Evolutionary conservation across 2,329 filamentous ascomycete genomes (phyloP).

Genomic region (Fusarium sp.): DNA sequence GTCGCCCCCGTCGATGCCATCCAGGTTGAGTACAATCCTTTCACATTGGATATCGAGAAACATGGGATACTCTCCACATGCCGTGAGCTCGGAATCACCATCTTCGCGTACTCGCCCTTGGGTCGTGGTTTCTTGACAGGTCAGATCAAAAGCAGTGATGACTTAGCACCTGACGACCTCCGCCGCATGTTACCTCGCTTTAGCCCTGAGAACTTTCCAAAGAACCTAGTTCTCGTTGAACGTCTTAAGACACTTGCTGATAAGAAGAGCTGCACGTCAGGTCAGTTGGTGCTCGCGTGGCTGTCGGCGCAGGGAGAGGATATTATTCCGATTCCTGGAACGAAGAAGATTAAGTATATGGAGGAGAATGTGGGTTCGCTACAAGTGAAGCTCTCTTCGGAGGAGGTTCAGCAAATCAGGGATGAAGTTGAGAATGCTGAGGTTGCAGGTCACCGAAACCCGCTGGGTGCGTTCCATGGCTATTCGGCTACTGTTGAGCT

Average conservation of each 20-base stretch:
- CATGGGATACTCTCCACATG: background rate
- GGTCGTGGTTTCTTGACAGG: background rate
- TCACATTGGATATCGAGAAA: background rate
- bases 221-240: background rate
- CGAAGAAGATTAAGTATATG: background rate
- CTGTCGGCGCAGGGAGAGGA: background rate
- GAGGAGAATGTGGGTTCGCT: background rate
- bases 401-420: background rate
- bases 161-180: background rate
- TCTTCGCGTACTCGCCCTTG: background rate
- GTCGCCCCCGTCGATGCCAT: background rate
- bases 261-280: background rate
- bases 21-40: background rate
- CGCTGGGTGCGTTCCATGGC: background rate
- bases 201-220: background rate
- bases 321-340: background rate
- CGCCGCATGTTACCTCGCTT: background rate
- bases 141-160: background rate
- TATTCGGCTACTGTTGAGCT: background rate
- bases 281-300: background rate
- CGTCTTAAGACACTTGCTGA: rapidly evolving
- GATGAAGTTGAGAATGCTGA: background rate
- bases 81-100: background rate
- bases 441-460: background rate
- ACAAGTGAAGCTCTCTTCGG: rapidly evolving